Percentiles rank a stretch among this genome's conserved stretches.
phyloP scores from a whole-genome alignment of 1,139 yeast species.

The Zygosaccharomyces sapae region DNA sequence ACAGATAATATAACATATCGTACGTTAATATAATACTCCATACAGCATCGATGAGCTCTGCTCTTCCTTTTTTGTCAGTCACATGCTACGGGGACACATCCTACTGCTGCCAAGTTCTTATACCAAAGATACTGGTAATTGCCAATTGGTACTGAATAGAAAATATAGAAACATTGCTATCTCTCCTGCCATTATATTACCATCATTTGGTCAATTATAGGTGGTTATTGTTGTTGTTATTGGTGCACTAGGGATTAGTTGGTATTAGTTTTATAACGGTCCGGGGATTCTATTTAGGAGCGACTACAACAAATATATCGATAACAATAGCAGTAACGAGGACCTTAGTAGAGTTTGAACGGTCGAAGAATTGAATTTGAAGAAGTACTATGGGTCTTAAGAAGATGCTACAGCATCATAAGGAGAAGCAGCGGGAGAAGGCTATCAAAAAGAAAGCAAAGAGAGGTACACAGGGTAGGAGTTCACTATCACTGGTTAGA shows the following conservation, averaged over 20 bases:
- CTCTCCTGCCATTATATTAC: background rate
- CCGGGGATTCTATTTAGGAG: background rate
- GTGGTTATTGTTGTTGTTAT: background rate
- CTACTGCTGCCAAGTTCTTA: background rate
- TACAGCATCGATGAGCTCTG: background rate
- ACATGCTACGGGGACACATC: background rate
- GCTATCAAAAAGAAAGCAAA: slow-evolving; percentile 6
- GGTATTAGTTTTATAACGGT: background rate
- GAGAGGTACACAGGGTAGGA: slow-evolving; percentile 1
- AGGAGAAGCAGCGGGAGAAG: slow-evolving; percentile 7
- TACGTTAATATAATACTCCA: background rate
- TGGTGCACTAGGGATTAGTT: background rate
- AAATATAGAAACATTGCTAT: background rate
- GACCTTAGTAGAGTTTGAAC: background rate
- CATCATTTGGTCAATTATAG: background rate
- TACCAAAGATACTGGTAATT: background rate
- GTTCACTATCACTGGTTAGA: slow-evolving; percentile 1
- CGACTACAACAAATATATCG: background rate
- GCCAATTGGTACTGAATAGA: background rate
- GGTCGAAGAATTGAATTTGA: background rate
- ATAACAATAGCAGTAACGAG: background rate
- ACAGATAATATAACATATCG: background rate
- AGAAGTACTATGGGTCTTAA: background rate
- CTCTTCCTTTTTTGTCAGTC: background rate
- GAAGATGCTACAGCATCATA: slow-evolving; percentile 5